Base-by-base conservation (phyloP, 768 basidiomycete genomes). In the Sarcodon aspratus region DNA sequence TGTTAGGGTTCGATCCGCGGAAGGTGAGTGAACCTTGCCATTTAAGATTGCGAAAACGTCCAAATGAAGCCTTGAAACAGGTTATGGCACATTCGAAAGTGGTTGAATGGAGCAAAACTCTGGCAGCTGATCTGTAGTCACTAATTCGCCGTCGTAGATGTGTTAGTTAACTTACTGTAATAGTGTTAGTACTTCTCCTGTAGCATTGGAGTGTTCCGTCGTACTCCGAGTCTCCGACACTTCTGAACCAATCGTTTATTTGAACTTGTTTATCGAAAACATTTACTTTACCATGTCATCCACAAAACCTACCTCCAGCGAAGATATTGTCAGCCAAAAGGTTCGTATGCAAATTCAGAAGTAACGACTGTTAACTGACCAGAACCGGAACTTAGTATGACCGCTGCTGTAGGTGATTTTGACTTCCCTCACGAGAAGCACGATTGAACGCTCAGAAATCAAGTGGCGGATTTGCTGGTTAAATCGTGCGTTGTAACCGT, bases 261-360 rank as follows among this genome's bases (percentile, higher is more conserved):
- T 42, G 40, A 17, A 27, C 27, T 13, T 42, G 40, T 42, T 42
- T 42, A 42, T 27, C 40, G 13, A 13, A 42, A 27, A 27, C 40
- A n/a, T n/a, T n/a, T 42, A 27, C 21, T 42, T 42, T 17, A 61
- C 71, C 32, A 44, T 54, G 52, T 56, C 61, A 50, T 44, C 61
- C 33, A 62, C 76, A 51, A 83, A 82, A 66, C 74, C 83, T 47
- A 63, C 80, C 45, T 82, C 90, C 48, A 94, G 88, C 68, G 94
- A 97, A 71, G 85, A 95, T 64, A 77, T 88, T 58, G 72, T 96
- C 54, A 81, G 80, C 31, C 82, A 91, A 69, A 97, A 97, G 82
- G 94, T 88, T 48, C 40, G 59, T 46, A 44, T 10, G 6, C 13
- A 27, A 13, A 4, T 5, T 17, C 3, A 8, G 33, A 21, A 13